phyloP scores from a whole-genome alignment of 2,329 filamentous ascomycete genomes.

The Pseudocercospora fijiensis region DNA sequence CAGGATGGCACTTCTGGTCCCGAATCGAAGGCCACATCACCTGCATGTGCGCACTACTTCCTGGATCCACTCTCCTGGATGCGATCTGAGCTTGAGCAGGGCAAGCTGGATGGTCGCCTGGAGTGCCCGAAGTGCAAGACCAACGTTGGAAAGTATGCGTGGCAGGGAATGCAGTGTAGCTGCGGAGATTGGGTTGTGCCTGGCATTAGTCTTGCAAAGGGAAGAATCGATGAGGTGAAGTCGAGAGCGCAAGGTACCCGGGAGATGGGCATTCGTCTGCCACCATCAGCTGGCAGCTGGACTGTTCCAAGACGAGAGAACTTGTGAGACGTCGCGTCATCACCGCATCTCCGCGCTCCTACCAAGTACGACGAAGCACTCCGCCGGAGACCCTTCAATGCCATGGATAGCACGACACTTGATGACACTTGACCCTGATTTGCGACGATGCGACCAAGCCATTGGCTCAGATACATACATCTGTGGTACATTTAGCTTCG shows the following conservation, averaged over 20 bases:
- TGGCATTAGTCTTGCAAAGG: constrained; percentile 80
- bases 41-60: constrained; percentile 79
- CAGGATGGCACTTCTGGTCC: constrained; percentile 13
- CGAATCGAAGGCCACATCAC: constrained; percentile 33
- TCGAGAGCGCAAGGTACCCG: constrained; percentile 25
- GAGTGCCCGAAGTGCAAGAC: constrained; percentile 82
- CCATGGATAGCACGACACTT: not conserved
- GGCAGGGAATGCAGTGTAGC: constrained; percentile 91
- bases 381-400: not conserved
- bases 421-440: not conserved
- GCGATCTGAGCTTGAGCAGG: constrained; percentile 78
- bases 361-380: not conserved
- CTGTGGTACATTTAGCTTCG: not conserved
- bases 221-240: constrained; percentile 71
- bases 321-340: constrained; percentile 20
- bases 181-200: constrained; percentile 90
- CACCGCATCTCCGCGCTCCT: not conserved
- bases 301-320: constrained; percentile 19
- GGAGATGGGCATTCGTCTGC: constrained; percentile 38
- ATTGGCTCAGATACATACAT: not conserved
- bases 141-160: constrained; percentile 88
- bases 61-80: constrained; percentile 95
- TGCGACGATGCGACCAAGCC: not conserved
- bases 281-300: constrained; percentile 29
- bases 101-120: constrained; percentile 78